phyloP scores from a whole-genome alignment of 2,329 filamentous ascomycete species.

The Bipolaris victoriae region DNA sequence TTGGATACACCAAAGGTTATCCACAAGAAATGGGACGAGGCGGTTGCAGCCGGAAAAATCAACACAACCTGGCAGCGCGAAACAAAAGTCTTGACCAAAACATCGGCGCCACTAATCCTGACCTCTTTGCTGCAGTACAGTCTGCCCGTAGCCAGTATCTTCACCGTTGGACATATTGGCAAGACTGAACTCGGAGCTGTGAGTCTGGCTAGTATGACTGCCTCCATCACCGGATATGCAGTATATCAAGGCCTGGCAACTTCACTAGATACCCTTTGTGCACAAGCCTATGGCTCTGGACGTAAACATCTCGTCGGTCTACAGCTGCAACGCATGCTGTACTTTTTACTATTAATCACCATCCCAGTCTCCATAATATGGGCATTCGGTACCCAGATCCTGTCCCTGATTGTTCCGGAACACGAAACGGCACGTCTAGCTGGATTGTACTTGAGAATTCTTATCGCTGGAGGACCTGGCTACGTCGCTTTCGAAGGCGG shows the following conservation, averaged over 20 bases:
- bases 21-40: slow-evolving; percentile 63
- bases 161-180: slow-evolving; percentile 58
- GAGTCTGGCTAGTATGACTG: slow-evolving; percentile 56
- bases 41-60: slow-evolving; percentile 79
- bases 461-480: slow-evolving; percentile 73
- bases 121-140: slow-evolving; percentile 59
- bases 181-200: slow-evolving; percentile 57
- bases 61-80: slow-evolving; percentile 92
- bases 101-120: slow-evolving; percentile 52
- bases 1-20: slow-evolving; percentile 57
- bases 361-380: slow-evolving; percentile 76
- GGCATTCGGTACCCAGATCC: slow-evolving; percentile 69
- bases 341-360: slow-evolving; percentile 73
- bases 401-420: slow-evolving; percentile 71
- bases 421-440: slow-evolving; percentile 72
- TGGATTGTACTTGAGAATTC: slow-evolving; percentile 73
- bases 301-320: slow-evolving; percentile 86
- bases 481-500: slow-evolving; percentile 77
- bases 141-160: slow-evolving; percentile 55
- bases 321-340: slow-evolving; percentile 81
- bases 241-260: slow-evolving; percentile 74
- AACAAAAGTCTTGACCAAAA: slow-evolving; percentile 74
- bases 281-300: slow-evolving; percentile 92
- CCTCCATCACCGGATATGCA: slow-evolving; percentile 56
- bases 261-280: slow-evolving; percentile 87